These are phyloP conservation scores for Exophiala spinifera DNA, from an alignment of 2,329 filamentous ascomycete species.

Conservation along the genomic window DNA sequence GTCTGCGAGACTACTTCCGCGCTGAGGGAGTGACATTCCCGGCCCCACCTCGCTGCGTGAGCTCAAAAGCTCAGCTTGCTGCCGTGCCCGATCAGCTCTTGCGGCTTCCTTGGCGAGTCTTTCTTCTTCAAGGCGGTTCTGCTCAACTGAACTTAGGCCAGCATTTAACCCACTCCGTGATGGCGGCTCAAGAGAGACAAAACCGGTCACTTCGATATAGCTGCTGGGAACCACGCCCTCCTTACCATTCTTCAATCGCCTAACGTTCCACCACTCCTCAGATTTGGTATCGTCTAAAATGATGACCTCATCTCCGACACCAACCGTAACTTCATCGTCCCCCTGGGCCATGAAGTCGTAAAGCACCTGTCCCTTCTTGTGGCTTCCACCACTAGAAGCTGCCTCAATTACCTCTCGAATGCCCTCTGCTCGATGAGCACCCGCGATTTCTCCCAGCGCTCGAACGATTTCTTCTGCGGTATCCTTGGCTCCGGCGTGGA, in stretches of 20 bases:
- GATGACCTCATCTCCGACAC: conserved; percentile 83
- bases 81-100: conserved; percentile 57
- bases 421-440: conserved; percentile 74
- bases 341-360: conserved; percentile 98
- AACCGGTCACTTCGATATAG: conserved; percentile 85
- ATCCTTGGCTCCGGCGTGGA: conserved; percentile 95
- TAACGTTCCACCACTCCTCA: conserved; percentile 98
- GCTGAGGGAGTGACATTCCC: conserved; percentile 70
- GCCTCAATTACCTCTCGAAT: conserved; percentile 83
- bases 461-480: conserved; percentile 91
- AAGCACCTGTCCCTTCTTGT: conserved; percentile 80
- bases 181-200: conserved; percentile 51
- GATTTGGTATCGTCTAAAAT: conserved; percentile 87
- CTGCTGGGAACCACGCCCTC: conserved; percentile 96
- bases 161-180: conserved; percentile 57
- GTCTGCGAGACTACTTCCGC: conserved; percentile 72
- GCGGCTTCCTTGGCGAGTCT: conserved; percentile 77
- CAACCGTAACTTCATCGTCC: conserved; percentile 92
- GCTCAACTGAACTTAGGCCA: conserved; percentile 68
- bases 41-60: conserved; percentile 65
- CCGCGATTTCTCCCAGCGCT: conserved; percentile 83
- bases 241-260: conserved; percentile 83
- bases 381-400: conserved; percentile 59
- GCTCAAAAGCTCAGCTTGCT: conserved; percentile 46
- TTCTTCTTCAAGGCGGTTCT: conserved; percentile 75